Evolutionary conservation across 768 basidiomycete species (phyloP).

Genomic region (Pulveroboletus sp.): DNA sequence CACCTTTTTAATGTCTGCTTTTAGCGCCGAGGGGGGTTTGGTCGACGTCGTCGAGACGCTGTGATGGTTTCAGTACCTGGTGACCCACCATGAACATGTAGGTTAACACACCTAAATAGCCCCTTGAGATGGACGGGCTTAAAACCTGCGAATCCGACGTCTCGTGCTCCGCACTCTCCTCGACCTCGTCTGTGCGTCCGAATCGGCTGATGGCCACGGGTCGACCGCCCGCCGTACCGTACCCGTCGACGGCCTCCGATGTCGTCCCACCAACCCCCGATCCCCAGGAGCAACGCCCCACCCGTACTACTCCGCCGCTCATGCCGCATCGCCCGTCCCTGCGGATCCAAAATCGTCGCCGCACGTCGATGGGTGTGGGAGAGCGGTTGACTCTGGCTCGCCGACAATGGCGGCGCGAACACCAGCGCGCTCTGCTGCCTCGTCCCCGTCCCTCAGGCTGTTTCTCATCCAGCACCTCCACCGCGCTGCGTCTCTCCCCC

Average conservation of each 20-base stretch:
- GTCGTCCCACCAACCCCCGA: conserved; percentile 60
- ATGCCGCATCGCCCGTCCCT: conserved; percentile 59
- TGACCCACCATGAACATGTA: conserved; percentile 1
- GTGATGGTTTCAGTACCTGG: conserved; percentile 3
- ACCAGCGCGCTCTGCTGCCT: conserved; percentile 22
- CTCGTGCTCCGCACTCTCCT: conserved; percentile 44
- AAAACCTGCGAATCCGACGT: conserved; percentile 42
- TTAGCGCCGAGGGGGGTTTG: conserved; percentile 76
- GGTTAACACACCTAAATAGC: conserved; percentile 71
- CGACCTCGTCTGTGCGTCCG: conserved; percentile 46
- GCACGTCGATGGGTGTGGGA: conserved; percentile 67
- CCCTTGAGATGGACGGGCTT: conserved; percentile 97
- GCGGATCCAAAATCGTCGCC: conserved; percentile 73
- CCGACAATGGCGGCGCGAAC: conserved; percentile 32
- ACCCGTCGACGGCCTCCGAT: conserved; percentile 70
- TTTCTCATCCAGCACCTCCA: conserved; percentile 21
- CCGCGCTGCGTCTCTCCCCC: conserved; percentile 29
- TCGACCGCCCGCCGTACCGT: conserved; percentile 33
- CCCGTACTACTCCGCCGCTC: conserved; percentile 78
- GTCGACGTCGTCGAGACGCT: conserved; percentile 96
- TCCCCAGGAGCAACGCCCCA: conserved; percentile 47
- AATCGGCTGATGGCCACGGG: conserved; percentile 46
- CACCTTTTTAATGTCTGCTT: conserved; percentile 80
- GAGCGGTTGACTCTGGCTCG: conserved; percentile 55
- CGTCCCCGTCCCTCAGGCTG: conserved; percentile 15